A percentile compares a stretch with the other conserved stretches of the same genome.
Evolutionary conservation across 345 rosid species (phyloP).

Genomic region (Eucalyptus polybractea): DNA sequence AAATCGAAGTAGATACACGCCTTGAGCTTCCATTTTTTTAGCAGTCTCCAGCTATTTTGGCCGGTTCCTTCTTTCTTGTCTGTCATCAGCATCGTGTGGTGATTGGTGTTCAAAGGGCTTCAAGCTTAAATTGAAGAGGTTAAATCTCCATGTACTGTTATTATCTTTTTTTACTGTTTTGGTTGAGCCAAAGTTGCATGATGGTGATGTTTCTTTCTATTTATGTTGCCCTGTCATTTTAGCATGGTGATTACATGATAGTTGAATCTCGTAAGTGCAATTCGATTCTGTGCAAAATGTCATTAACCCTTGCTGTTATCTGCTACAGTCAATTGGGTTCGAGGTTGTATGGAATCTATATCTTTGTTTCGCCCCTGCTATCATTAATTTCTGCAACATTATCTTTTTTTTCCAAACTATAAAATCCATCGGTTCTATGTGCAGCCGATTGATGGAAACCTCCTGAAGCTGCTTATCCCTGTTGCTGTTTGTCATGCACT

Average conservation of each 20-base stretch:
- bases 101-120: background rate
- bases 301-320: background rate
- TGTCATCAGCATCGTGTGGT: background rate
- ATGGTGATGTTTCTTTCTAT: background rate
- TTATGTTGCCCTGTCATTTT: background rate
- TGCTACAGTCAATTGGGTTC: background rate
- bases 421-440: background rate
- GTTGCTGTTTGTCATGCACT: slow-evolving; percentile 91
- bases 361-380: background rate
- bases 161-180: background rate
- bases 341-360: background rate
- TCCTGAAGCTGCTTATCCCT: slow-evolving; percentile 74
- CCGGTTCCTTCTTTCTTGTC: background rate
- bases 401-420: background rate
- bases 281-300: background rate
- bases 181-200: background rate
- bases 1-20: background rate
- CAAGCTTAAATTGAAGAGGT: background rate
- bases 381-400: background rate
- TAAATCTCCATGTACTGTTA: background rate
- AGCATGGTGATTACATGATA: background rate
- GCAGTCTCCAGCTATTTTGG: background rate
- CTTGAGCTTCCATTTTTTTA: background rate
- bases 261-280: background rate
- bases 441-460: slow-evolving; percentile 78